Conservation (phyloP, 108 stramenopile species). For the Parietichytrium sp. region DNA sequence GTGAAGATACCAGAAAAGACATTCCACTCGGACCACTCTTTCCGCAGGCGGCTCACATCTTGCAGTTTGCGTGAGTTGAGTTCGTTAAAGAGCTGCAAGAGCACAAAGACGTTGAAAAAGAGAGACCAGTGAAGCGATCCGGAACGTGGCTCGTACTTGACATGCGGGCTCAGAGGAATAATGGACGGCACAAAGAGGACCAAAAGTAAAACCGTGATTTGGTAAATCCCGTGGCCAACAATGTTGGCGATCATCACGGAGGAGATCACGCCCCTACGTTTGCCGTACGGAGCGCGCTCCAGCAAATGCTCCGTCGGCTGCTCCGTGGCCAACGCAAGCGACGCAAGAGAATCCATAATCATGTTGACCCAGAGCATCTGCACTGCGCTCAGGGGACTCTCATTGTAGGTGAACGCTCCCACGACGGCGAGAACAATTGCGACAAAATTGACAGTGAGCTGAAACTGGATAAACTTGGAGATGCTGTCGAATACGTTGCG, state of each 20-base stretch:
- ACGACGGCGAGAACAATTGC: constrained; percentile 79
- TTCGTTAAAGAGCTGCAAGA: constrained; percentile 96
- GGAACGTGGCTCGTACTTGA: background rate
- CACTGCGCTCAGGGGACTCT: constrained; percentile 87
- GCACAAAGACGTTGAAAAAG: constrained; percentile 95
- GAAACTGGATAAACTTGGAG: constrained; percentile 95
- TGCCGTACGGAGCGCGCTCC: constrained; percentile 72
- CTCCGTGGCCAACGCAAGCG: constrained; percentile 92
- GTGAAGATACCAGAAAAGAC: constrained; percentile 73
- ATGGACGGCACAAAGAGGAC: constrained; percentile 61
- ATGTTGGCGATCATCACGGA: constrained; percentile 85
- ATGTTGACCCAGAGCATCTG: constrained; percentile 97
- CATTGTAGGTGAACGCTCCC: constrained; percentile 77
- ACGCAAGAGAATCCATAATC: constrained; percentile 95
- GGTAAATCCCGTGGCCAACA: constrained; percentile 78
- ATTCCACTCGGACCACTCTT: constrained; percentile 48
- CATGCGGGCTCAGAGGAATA: background rate
- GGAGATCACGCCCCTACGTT: constrained; percentile 76
- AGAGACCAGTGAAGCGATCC: constrained; percentile 74
- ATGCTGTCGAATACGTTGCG: constrained; percentile 93
- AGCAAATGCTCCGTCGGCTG: constrained; percentile 79
- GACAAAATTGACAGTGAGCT: constrained; percentile 91
- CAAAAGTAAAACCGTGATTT: constrained; percentile 72
- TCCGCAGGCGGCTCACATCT: constrained; percentile 67
- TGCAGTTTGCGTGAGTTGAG: constrained; percentile 81